These are phyloP conservation scores for Moniliella sp. DNA, from an alignment of 1,284 basidiomycete species.

Conservation along the genomic window DNA sequence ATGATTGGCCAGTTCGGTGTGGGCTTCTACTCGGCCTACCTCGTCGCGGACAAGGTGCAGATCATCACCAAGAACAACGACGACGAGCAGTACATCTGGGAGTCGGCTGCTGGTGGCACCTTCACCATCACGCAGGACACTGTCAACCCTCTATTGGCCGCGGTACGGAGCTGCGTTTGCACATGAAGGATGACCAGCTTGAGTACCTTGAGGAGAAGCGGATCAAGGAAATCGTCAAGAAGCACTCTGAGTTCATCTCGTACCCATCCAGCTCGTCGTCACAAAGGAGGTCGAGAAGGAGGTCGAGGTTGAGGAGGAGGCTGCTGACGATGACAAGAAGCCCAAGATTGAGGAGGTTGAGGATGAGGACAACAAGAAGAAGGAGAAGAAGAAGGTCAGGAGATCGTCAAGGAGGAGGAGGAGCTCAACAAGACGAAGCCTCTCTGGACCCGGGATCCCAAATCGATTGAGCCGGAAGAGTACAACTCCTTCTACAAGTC, in stretches of 20 bases:
- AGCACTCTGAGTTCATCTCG: slow-evolving; percentile 99
- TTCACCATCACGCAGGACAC: slow-evolving; percentile 95
- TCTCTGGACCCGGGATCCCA: slow-evolving; percentile 92
- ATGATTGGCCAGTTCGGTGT: slow-evolving; percentile 71
- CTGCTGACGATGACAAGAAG: slow-evolving; percentile 47
- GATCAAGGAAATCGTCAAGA: slow-evolving; percentile 99
- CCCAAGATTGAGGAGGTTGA: slow-evolving; percentile 58
- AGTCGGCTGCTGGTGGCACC: slow-evolving; percentile 93
- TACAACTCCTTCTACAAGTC: slow-evolving; percentile 97
- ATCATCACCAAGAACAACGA: slow-evolving; percentile 99
- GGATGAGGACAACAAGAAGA: slow-evolving; percentile 46
- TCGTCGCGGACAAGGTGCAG: slow-evolving; percentile 91
- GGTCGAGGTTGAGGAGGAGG: slow-evolving; percentile 50
- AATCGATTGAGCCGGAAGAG: slow-evolving; percentile 76
- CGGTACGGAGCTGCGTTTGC: slow-evolving; percentile 81
- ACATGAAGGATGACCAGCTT: slow-evolving; percentile 92
- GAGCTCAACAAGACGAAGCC: slow-evolving; percentile 99
- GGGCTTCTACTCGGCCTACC: slow-evolving; percentile 99
- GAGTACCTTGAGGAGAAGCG: slow-evolving; percentile 98
- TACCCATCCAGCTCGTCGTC: slow-evolving; percentile 94
- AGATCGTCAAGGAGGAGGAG: slow-evolving; percentile 50
- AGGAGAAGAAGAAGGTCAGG: slow-evolving; percentile 79
- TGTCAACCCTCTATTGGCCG: slow-evolving; percentile 69
- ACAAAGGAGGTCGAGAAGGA: slow-evolving; percentile 93
- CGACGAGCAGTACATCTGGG: slow-evolving; percentile 99